Conservation (phyloP, 768 basidiomycete genomes). For the Candolleomyces aberdarensis region DNA sequence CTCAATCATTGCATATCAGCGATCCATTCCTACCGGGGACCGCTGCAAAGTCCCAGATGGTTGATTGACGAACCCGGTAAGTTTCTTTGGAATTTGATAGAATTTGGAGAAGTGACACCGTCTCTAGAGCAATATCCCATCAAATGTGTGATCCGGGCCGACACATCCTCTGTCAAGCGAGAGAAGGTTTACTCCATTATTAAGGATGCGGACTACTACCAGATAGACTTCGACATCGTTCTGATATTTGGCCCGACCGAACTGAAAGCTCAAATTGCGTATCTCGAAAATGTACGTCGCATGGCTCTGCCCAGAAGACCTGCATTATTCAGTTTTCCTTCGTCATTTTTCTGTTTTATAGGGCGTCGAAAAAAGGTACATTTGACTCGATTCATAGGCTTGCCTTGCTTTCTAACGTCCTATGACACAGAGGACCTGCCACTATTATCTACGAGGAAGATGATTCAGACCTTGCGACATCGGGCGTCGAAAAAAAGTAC, state of each 20-base stretch:
- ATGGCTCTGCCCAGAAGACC: no score
- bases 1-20: background rate
- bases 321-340: no score
- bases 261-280: conserved; percentile 47
- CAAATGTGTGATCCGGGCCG: background rate
- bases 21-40: background rate
- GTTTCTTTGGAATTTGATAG: background rate
- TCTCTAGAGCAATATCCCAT: background rate
- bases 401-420: no score
- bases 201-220: background rate
- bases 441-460: no score
- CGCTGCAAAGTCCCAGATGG: background rate
- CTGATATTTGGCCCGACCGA: conserved; percentile 53
- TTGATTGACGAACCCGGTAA: background rate
- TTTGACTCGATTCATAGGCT: no score
- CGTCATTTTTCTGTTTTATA: no score
- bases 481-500: no score
- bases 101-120: background rate
- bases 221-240: conserved; percentile 37
- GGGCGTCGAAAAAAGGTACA: no score
- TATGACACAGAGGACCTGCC: no score
- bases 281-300: conserved; percentile 42
- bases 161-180: background rate
- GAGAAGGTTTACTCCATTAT: background rate
- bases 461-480: no score